A percentile compares a stretch with the other conserved stretches of the same genome.
Evolutionary conservation across 129 eudicot species (phyloP).

Genomic region (Oenanthe sinensis): DNA sequence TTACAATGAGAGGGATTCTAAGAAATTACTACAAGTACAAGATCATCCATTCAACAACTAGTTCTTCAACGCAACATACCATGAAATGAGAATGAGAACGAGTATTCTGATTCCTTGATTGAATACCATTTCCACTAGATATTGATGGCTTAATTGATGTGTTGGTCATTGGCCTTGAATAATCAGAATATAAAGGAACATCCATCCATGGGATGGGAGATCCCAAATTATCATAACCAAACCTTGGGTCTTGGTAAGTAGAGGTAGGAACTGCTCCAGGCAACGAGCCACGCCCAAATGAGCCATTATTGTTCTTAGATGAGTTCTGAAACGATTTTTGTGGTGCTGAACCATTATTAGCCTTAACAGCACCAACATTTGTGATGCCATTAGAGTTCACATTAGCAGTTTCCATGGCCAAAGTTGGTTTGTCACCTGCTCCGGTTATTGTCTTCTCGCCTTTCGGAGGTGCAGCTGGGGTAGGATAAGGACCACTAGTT

Average conservation of each 20-base stretch:
- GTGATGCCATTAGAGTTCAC: constrained; percentile 33
- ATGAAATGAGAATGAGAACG: constrained; percentile 36
- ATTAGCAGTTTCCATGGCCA: constrained; percentile 43
- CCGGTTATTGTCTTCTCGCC: constrained; percentile 45
- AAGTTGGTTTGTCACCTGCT: constrained; percentile 35
- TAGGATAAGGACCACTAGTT: constrained; percentile 43
- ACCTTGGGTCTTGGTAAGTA: constrained; percentile 58
- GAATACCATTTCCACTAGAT: constrained; percentile 26
- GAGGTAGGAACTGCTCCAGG: constrained; percentile 12
- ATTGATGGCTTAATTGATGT: constrained; percentile 19
- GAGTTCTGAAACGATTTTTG: constrained; percentile 41
- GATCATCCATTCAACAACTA: not conserved
- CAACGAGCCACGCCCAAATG: constrained; percentile 43
- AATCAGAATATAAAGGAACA: constrained; percentile 31
- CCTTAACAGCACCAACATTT: constrained; percentile 39
- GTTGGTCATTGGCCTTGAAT: constrained; percentile 31
- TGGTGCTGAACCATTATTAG: constrained; percentile 32
- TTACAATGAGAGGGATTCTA: not conserved
- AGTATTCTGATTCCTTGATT: constrained; percentile 49
- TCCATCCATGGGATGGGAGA: constrained; percentile 67
- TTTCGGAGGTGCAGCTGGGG: constrained; percentile 35
- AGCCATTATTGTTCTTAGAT: constrained; percentile 27
- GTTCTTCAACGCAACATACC: constrained; percentile 24
- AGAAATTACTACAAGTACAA: not conserved
- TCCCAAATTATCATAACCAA: constrained; percentile 38